phyloP scores from a whole-genome alignment of 1,284 basidiomycete genomes.

The Amylostereum areolatum region DNA sequence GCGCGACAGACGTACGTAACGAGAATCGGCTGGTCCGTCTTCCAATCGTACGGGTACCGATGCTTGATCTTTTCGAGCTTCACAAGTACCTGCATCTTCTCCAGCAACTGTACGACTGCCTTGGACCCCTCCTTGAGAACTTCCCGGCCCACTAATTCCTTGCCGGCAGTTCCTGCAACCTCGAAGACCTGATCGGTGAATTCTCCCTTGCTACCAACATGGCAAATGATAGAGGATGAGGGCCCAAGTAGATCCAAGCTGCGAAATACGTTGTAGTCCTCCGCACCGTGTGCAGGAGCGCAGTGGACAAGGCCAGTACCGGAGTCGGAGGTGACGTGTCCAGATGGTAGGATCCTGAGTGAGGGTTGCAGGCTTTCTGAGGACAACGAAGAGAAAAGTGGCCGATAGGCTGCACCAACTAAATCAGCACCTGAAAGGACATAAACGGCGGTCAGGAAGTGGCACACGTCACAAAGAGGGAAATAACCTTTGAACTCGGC shows the following conservation, averaged over 20 bases:
- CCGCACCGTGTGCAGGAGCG: constrained; percentile 91
- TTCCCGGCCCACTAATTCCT: constrained; percentile 58
- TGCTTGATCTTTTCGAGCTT: constrained; percentile 76
- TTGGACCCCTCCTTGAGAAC: constrained; percentile 72
- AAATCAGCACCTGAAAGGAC: constrained; percentile 51
- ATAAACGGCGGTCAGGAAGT: too few species aligned
- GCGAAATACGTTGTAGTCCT: constrained; percentile 83
- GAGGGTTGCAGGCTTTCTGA: constrained; percentile 12
- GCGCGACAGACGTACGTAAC: constrained; percentile 53
- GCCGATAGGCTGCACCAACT: constrained; percentile 58
- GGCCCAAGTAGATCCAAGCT: constrained; percentile 37
- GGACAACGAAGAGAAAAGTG: constrained; percentile 50
- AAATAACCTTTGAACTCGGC: constrained; percentile 44
- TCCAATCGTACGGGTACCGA: constrained; percentile 97
- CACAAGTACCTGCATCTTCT: constrained; percentile 53
- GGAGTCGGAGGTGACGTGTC: constrained; percentile 80
- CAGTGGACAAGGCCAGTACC: constrained; percentile 98
- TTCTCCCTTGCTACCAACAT: constrained; percentile 78
- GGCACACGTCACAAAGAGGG: too few species aligned
- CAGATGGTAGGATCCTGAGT: constrained; percentile 43
- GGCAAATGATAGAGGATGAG: constrained; percentile 51
- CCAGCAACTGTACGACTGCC: constrained; percentile 61
- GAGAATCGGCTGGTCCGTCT: constrained; percentile 90
- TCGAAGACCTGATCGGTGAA: constrained; percentile 57
- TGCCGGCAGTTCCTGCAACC: constrained; percentile 44